Evolutionary conservation across 2,329 filamentous ascomycete genomes (phyloP).

Genomic region (Pochonia chlamydosporia): DNA sequence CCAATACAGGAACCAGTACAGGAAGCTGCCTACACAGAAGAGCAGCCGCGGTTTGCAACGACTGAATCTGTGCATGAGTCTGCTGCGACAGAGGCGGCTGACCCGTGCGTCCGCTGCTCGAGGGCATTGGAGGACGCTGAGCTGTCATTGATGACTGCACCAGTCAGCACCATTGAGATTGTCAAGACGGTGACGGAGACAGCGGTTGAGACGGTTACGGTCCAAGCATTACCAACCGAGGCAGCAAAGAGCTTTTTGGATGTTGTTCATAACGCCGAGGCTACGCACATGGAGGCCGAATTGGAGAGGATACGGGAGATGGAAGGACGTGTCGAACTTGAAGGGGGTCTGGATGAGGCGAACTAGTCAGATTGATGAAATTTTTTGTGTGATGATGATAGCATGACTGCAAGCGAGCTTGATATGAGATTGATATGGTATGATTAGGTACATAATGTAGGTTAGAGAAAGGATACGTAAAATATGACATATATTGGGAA

Average conservation of each 20-base stretch:
- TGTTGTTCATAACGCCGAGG: slow-evolving; percentile 6
- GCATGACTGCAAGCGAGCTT: neutral
- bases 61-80: slow-evolving; percentile 5
- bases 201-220: slow-evolving; percentile 9
- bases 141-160: neutral
- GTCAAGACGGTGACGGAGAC: slow-evolving; percentile 23
- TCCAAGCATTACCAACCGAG: slow-evolving; percentile 11
- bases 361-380: neutral
- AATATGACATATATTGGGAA: too few relatives aligned
- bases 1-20: neutral
- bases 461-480: neutral
- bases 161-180: slow-evolving; percentile 7
- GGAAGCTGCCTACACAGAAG: neutral
- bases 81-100: slow-evolving; percentile 6
- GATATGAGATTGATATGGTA: neutral
- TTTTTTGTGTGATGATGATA: neutral
- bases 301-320: neutral
- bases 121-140: slow-evolving; percentile 4
- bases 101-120: slow-evolving; percentile 18
- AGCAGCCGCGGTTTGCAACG: slow-evolving; percentile 20
- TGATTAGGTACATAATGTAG: neutral
- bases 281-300: neutral
- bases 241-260: slow-evolving; percentile 6
- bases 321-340: neutral
- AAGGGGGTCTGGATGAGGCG: neutral